These are phyloP conservation scores for Puya raimondii DNA, from an alignment of 176 grass and related monocot species.

Conservation along the genomic window DNA sequence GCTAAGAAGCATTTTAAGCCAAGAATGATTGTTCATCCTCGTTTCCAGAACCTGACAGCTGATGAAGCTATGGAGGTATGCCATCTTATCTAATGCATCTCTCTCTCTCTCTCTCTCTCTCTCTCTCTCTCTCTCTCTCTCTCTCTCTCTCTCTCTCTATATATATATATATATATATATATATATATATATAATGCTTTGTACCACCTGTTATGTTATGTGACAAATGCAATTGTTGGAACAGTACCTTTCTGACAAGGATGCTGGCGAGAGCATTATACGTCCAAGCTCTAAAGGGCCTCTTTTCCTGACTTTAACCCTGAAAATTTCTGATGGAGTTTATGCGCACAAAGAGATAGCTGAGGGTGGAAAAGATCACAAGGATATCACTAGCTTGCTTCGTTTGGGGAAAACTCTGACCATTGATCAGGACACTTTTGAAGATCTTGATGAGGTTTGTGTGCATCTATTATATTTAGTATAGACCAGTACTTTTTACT, in stretches of 20 bases:
- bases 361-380: slow-evolving; percentile 88
- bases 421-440: slow-evolving; percentile 86
- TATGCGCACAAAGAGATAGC: slow-evolving; percentile 94
- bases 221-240: slow-evolving; percentile 2
- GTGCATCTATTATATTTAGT: slow-evolving; percentile 11
- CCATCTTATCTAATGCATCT: neutral
- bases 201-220: neutral
- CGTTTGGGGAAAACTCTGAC: slow-evolving; percentile 80
- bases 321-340: slow-evolving; percentile 85
- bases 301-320: slow-evolving; percentile 74
- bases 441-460: slow-evolving; percentile 98
- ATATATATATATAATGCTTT: neutral
- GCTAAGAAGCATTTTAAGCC: slow-evolving; percentile 88
- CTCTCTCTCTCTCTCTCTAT: too few species aligned
- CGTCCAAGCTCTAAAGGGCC: slow-evolving; percentile 76
- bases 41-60: slow-evolving; percentile 83
- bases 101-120: too few species aligned
- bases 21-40: slow-evolving; percentile 95
- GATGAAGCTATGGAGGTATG: slow-evolving; percentile 92
- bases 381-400: slow-evolving; percentile 95
- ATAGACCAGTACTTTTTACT: neutral
- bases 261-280: slow-evolving; percentile 80
- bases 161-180: neutral
- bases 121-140: too few species aligned
- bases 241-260: slow-evolving; percentile 83